These are phyloP conservation scores for Fusarium staphyleae DNA, from an alignment of 2,329 filamentous ascomycete genomes.

Conservation along the genomic window DNA sequence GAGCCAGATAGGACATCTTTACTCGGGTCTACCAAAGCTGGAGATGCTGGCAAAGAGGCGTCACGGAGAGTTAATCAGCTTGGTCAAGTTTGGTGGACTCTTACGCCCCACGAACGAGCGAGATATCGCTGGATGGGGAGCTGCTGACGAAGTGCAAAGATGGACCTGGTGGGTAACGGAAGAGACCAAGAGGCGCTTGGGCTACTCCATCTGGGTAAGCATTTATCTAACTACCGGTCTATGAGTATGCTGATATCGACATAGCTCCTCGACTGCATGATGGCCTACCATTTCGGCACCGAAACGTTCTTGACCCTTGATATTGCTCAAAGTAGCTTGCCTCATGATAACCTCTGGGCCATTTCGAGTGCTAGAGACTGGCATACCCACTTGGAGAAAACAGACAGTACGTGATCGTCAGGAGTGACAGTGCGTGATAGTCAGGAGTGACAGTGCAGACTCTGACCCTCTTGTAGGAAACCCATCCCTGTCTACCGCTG, in stretches of 20 bases:
- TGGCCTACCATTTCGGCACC: constrained; percentile 1
- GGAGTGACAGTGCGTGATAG: not conserved
- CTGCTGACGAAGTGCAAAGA: not conserved
- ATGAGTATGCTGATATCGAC: not conserved
- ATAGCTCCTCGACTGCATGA: constrained; percentile 16
- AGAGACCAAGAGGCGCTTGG: constrained; percentile 17
- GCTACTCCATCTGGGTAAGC: constrained; percentile 1
- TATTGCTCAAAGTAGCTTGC: not conserved
- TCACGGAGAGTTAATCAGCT: not conserved
- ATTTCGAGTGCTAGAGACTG: constrained; percentile 5
- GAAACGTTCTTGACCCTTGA: constrained; percentile 2
- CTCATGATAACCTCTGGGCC: constrained; percentile 21
- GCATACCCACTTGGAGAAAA: not conserved
- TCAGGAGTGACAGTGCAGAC: not conserved
- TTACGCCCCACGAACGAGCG: not conserved
- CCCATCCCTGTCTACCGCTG: constrained; percentile 16
- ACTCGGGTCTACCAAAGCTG: not conserved
- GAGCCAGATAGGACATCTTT: constrained; percentile 19
- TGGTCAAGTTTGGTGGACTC: constrained; percentile 1
- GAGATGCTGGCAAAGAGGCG: no score
- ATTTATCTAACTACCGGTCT: not conserved
- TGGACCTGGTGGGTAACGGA: constrained; percentile 10
- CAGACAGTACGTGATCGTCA: no score
- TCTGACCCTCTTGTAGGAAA: constrained; percentile 25
- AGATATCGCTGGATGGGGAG: no score